Evolutionary conservation across 1,139 yeast species (phyloP).

Genomic region (Candida buenavistaensis): DNA sequence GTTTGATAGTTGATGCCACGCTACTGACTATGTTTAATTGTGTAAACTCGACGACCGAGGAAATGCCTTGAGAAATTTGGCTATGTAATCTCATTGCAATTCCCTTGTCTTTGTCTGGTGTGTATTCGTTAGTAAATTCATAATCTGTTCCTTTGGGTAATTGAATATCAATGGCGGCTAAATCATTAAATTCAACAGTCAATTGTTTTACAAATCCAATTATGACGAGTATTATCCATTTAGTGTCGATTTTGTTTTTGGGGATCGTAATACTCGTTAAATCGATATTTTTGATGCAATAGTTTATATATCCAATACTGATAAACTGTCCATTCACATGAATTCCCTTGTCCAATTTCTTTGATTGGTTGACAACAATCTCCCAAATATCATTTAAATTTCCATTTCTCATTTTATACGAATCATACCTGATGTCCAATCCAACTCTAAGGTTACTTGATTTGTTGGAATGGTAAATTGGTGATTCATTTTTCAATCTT

Average conservation of each 20-base stretch:
- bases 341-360: constrained; percentile 9
- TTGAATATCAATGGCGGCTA: too few species aligned
- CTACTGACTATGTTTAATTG: constrained; percentile 66
- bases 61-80: constrained; percentile 14
- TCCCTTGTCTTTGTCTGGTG: constrained; percentile 39
- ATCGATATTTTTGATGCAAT: constrained; percentile 7
- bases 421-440: constrained; percentile 56
- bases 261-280: constrained; percentile 9
- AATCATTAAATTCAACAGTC: constrained; percentile 15
- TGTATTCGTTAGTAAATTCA: constrained; percentile 27
- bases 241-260: constrained; percentile 7
- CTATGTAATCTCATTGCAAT: constrained; percentile 28
- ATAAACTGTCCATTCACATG: constrained; percentile 20
- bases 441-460: constrained; percentile 63
- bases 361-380: constrained; percentile 2
- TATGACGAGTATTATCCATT: constrained; percentile 13
- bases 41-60: constrained; percentile 41
- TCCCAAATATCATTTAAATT: constrained; percentile 67
- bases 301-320: constrained; percentile 26
- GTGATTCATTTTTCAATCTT: constrained; percentile 58
- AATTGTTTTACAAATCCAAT: constrained; percentile 16
- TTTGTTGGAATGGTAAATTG: constrained; percentile 63
- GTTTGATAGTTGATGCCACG: constrained; percentile 60
- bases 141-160: too few species aligned
- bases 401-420: constrained; percentile 67